Percentiles rank a stretch among this genome's conserved stretches.
Conservation (phyloP, 805 yeast species). For the Lipomyces lipofer region DNA sequence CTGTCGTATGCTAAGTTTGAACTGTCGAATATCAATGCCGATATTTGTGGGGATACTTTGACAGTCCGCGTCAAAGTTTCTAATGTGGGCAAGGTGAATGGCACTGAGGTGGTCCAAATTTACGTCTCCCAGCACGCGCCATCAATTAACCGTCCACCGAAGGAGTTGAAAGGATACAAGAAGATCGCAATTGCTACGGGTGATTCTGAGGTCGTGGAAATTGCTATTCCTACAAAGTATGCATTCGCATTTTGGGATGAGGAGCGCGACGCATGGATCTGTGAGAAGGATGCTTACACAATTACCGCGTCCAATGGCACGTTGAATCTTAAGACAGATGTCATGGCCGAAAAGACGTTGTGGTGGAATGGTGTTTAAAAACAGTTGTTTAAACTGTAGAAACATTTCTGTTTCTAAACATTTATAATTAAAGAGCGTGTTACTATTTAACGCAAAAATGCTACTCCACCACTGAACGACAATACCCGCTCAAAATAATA, state of each 20-base stretch:
- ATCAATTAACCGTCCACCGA: constrained; percentile 52
- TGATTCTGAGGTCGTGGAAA: constrained; percentile 42
- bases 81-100: constrained; percentile 42
- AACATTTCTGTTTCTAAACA: too few species aligned
- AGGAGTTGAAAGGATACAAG: constrained; percentile 60
- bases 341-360: constrained; percentile 4
- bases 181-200: constrained; percentile 52
- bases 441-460: too few species aligned
- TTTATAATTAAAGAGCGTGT: too few species aligned
- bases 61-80: neutral
- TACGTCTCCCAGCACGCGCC: constrained; percentile 48
- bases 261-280: constrained; percentile 50
- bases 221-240: constrained; percentile 49
- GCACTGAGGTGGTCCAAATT: constrained; percentile 58
- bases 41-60: neutral
- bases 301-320: constrained; percentile 46
- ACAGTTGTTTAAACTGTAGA: too few species aligned
- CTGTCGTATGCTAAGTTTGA: constrained; percentile 58
- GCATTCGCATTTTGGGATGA: constrained; percentile 58
- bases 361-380: constrained; percentile 6
- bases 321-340: neutral
- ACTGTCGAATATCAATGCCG: constrained; percentile 37
- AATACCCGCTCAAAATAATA: too few species aligned
- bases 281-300: constrained; percentile 53
- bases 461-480: too few species aligned